A percentile compares a stretch with the other conserved stretches of the same genome.
Evolutionary conservation across 192 early-diverging fungal genomes (phyloP).

Genomic region (Coemansia sp.): DNA sequence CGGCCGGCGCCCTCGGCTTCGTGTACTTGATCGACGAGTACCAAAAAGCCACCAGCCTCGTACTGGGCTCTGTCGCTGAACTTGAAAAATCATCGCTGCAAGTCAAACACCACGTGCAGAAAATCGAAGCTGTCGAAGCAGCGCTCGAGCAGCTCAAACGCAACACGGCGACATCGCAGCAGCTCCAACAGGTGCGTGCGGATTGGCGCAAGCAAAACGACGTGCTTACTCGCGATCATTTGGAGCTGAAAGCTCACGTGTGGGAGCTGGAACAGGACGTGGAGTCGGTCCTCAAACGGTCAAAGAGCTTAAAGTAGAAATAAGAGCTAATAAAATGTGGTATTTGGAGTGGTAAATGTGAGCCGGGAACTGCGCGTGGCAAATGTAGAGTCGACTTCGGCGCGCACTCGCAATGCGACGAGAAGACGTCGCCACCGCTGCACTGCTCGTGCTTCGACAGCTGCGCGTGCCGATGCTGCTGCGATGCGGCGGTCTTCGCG

Average conservation of each 20-base stretch:
- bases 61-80: conserved; percentile 77
- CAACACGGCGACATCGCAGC: conserved; percentile 62
- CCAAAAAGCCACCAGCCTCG: conserved; percentile 65
- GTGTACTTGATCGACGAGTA: conserved; percentile 88
- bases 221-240: conserved; percentile 71
- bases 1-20: conserved; percentile 73
- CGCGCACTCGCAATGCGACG: conserved; percentile 40
- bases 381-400: conserved; percentile 47
- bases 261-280: conserved; percentile 65
- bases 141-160: conserved; percentile 60
- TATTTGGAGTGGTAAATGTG: not conserved
- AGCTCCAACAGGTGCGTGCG: conserved; percentile 41
- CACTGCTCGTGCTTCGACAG: conserved; percentile 23
- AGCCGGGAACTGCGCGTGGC: conserved; percentile 23
- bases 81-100: conserved; percentile 75
- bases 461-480: not conserved
- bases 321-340: not conserved
- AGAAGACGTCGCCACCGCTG: conserved; percentile 34
- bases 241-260: conserved; percentile 82
- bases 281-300: conserved; percentile 25
- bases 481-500: conserved; percentile 7
- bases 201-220: conserved; percentile 63
- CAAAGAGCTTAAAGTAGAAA: not conserved
- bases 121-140: conserved; percentile 73
- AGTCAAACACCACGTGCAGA: conserved; percentile 72